phyloP scores from a whole-genome alignment of 495 filamentous ascomycete genomes.

The Copromyces sp. region DNA sequence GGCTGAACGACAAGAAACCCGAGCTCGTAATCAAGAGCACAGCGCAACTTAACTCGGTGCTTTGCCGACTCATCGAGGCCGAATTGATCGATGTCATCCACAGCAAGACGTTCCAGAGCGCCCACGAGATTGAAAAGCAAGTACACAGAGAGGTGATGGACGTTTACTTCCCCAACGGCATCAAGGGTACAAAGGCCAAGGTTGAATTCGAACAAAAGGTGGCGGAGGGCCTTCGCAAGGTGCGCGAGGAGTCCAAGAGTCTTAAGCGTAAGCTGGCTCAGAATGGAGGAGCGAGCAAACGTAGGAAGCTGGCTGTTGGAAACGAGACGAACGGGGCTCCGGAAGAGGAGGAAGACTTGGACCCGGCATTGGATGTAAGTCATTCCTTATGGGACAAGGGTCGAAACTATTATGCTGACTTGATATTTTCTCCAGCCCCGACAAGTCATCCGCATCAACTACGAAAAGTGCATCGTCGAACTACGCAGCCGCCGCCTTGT shows the following conservation, averaged over 20 bases:
- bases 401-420: conserved; percentile 14
- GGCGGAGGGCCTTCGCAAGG: conserved; percentile 42
- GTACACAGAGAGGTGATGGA: conserved; percentile 34
- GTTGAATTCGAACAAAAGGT: conserved; percentile 43
- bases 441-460: conserved; percentile 69
- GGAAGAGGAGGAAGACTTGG: conserved; percentile 29
- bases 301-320: conserved; percentile 34
- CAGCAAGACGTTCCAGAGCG: conserved; percentile 27
- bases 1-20: conserved; percentile 8
- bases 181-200: conserved; percentile 46
- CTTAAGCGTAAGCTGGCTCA: conserved; percentile 41
- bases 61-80: conserved; percentile 33
- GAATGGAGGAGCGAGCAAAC: conserved; percentile 32
- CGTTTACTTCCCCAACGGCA: conserved; percentile 26
- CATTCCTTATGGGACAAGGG: neutral
- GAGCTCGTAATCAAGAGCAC: conserved; percentile 19
- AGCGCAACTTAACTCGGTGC: conserved; percentile 26
- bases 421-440: conserved; percentile 26
- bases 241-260: conserved; percentile 33
- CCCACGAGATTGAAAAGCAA: conserved; percentile 25
- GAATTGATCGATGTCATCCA: conserved; percentile 36
- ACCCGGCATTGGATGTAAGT: conserved; percentile 29
- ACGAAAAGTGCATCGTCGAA: conserved; percentile 71
- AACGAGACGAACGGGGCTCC: conserved; percentile 15
- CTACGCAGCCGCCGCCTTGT: conserved; percentile 71